phyloP scores from a whole-genome alignment of 176 grass and related monocot species.

The Avena sativa region DNA sequence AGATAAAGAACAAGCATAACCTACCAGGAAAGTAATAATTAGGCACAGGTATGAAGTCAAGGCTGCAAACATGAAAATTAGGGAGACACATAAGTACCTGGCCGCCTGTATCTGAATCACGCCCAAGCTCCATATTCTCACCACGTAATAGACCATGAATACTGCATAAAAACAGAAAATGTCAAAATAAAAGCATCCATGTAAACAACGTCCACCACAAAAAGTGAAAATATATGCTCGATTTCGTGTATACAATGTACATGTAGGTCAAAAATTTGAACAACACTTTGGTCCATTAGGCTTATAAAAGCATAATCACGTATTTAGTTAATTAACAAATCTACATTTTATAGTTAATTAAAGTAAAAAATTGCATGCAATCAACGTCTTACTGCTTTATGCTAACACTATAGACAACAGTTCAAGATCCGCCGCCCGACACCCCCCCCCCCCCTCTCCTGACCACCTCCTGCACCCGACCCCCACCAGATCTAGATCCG shows the following conservation, averaged over 20 bases:
- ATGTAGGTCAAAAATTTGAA: neutral
- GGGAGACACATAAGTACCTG: constrained; percentile 52
- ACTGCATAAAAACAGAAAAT: constrained; percentile 49
- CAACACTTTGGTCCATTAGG: neutral
- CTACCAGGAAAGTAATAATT: neutral
- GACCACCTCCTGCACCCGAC: too few relatives aligned
- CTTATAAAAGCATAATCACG: neutral
- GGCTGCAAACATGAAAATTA: constrained; percentile 11
- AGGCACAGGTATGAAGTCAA: constrained; percentile 24
- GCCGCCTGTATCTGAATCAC: constrained; percentile 88
- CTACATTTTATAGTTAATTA: neutral
- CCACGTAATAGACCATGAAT: constrained; percentile 89
- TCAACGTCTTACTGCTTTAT: neutral
- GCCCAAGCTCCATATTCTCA: constrained; percentile 90
- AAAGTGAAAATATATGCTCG: neutral
- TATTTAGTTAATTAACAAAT: neutral
- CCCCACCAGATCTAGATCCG: too few relatives aligned
- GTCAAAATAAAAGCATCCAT: constrained; percentile 22
- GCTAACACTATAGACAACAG: neutral
- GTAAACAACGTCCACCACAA: neutral
- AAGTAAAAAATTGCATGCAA: neutral
- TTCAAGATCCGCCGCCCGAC: neutral
- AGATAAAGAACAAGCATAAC: constrained; percentile 22
- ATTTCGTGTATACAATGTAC: constrained; percentile 31
- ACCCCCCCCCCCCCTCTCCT: too few relatives aligned